phyloP scores from a whole-genome alignment of 768 basidiomycete genomes.

The Russula emetica region DNA sequence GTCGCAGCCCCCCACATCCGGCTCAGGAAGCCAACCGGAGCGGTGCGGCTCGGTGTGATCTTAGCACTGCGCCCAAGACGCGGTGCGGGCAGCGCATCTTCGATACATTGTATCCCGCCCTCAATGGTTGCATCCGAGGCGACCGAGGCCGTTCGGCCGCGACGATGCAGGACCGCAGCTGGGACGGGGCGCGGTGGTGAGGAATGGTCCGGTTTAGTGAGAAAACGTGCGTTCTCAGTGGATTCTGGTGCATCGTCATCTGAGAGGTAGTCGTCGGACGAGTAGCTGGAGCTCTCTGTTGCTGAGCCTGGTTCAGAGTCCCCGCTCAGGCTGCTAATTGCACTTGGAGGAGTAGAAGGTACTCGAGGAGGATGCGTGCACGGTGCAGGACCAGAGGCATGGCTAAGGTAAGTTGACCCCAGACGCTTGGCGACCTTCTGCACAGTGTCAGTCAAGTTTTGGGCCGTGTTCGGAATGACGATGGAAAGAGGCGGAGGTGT shows the following conservation, averaged over 20 bases:
- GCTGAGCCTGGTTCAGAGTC: slow-evolving; percentile 26
- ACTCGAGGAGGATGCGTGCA: slow-evolving; percentile 10
- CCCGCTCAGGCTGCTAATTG: slow-evolving; percentile 22
- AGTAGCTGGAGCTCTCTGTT: slow-evolving; percentile 22
- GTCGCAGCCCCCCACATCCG: slow-evolving; percentile 71
- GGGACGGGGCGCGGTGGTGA: slow-evolving; percentile 49
- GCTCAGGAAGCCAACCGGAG: slow-evolving; percentile 52
- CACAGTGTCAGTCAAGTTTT: slow-evolving; percentile 48
- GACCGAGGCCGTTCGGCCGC: slow-evolving; percentile 20
- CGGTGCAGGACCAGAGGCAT: slow-evolving; percentile 26
- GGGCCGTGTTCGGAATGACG: slow-evolving; percentile 28
- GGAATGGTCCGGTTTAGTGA: slow-evolving; percentile 28
- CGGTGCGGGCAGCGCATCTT: slow-evolving; percentile 5
- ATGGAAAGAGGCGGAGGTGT: slow-evolving; percentile 29
- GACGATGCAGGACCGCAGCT: slow-evolving; percentile 36
- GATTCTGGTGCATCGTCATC: slow-evolving; percentile 41
- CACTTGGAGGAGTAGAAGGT: slow-evolving; percentile 19
- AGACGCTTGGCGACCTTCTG: slow-evolving; percentile 57
- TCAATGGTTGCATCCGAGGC: slow-evolving; percentile 27
- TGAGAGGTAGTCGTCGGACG: slow-evolving; percentile 33
- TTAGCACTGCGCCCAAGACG: slow-evolving; percentile 26
- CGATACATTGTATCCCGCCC: slow-evolving; percentile 12
- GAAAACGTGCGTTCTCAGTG: slow-evolving; percentile 6
- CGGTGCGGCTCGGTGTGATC: slow-evolving; percentile 31
- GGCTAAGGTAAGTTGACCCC: slow-evolving; percentile 40